Evolutionary conservation across 345 rosid genomes (phyloP).

Genomic region (Citrus trifoliata): DNA sequence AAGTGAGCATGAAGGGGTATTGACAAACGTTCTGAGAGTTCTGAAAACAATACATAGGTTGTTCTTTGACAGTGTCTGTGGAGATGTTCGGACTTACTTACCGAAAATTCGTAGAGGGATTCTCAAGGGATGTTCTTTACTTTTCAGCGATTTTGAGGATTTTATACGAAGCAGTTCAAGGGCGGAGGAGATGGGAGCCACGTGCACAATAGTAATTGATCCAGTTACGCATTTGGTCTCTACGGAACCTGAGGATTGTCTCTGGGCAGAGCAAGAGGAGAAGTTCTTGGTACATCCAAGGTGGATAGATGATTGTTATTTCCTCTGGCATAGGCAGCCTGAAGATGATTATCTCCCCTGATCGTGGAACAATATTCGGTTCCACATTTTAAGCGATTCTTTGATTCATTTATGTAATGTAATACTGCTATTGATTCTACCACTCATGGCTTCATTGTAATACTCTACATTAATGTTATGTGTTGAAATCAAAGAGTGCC

Average conservation of each 20-base stretch:
- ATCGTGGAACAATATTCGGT: not conserved
- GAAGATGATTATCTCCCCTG: not conserved
- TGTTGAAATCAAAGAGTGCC: too few species aligned
- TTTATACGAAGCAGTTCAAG: not conserved
- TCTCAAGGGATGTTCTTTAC: too few species aligned
- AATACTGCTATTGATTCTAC: too few species aligned
- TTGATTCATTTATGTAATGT: too few species aligned
- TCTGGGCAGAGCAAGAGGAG: not conserved
- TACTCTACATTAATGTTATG: too few species aligned
- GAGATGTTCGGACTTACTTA: too few species aligned
- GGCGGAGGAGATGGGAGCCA: constrained; percentile 10
- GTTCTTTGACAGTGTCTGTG: too few species aligned
- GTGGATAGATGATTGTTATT: not conserved
- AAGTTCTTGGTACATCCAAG: not conserved
- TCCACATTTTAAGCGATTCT: not conserved
- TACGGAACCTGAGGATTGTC: not conserved
- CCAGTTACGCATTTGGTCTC: constrained; percentile 7
- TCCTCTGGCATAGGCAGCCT: not conserved
- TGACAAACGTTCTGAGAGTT: too few species aligned
- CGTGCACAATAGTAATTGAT: not conserved
- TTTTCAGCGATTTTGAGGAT: too few species aligned
- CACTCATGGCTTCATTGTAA: too few species aligned
- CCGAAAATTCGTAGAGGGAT: not conserved
- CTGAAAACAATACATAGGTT: too few species aligned
- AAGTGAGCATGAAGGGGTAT: too few species aligned